Base-by-base conservation (phyloP, 1,139 yeast genomes). In the Pichia sp. region DNA sequence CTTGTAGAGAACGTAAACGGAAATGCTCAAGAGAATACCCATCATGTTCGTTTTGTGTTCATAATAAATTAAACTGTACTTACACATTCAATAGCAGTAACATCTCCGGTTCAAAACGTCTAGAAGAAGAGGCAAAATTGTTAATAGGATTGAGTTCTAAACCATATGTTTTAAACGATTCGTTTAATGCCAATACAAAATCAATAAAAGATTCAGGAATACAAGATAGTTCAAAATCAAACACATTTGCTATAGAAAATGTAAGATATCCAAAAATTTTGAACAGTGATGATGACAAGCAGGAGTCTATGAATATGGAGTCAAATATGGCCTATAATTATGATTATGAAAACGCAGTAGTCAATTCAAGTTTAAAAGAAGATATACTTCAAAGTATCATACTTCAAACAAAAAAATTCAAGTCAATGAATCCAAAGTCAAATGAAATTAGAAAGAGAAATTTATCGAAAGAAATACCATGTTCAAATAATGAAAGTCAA, bases 1-100 rank as follows among this genome's bases (percentile, higher is more conserved):
- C 43, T 15, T 52, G 56, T 37, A 45, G 54, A 20, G 42, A 41
- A 9, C 45, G 38, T 24, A 51, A 50, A 35, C 16, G 50, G n/a
- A 46, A 40, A 29, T 52, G 55, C 30, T 27, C 44, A 19, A 38
- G 46, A 30, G 52, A 47, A 10, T 35, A 27, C 9, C 56, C 55
- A 5, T 15, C 38, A 6, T 52, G 53, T 31, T 40, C 50, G 7
- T 43, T 37, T 31, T 52, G 56, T 39, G 27, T 18, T 6, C 23
- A 29, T 13, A 45, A 43, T 28, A 40, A 47, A 2, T 28, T 25
- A 15, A 20, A 16, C 3, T 52, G 55, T 32, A 30, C 35, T 2
- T 50, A 51, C 20, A 11, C 19, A 6, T 21, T 13, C 5, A 10
- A 6, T 7, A n/a, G n/a, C n/a, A n/a, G n/a, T n/a, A n/a, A n/a